Conservation (phyloP, 2,329 filamentous ascomycete genomes). For the Fusarium citri region DNA sequence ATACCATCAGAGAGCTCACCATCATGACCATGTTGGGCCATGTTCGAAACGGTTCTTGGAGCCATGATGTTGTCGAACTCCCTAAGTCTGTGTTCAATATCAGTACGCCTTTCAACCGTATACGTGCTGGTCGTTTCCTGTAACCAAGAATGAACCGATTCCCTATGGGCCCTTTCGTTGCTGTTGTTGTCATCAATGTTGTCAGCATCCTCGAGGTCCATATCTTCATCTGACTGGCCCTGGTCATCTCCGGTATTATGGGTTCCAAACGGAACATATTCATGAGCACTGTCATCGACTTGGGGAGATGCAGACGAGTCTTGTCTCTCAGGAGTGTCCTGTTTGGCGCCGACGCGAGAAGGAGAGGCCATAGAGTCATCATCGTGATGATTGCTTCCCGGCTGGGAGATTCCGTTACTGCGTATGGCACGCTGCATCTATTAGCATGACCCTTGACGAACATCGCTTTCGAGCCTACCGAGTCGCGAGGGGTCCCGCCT, state of each 20-base stretch:
- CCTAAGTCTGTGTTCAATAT: background rate
- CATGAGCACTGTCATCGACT: background rate
- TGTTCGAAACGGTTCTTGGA: no score
- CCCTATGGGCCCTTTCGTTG: background rate
- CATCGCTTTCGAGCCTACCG: background rate
- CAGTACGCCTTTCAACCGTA: background rate
- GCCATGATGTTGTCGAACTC: background rate
- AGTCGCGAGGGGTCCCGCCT: background rate
- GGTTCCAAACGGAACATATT: background rate
- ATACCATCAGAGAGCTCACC: background rate
- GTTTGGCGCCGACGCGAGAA: background rate
- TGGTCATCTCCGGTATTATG: no score
- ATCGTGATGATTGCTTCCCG: background rate
- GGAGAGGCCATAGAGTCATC: background rate
- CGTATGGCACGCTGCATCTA: background rate
- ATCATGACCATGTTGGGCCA: background rate
- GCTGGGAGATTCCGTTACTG: background rate
- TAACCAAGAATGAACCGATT: background rate
- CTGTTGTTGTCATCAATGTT: background rate
- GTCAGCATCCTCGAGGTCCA: background rate
- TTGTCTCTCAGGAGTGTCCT: conserved; percentile 10
- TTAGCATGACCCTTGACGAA: background rate
- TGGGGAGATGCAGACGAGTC: background rate
- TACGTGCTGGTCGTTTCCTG: background rate
- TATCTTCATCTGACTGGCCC: background rate